phyloP scores from a whole-genome alignment of 2,329 filamentous ascomycete genomes.

The Sclerotinia nivalis region DNA sequence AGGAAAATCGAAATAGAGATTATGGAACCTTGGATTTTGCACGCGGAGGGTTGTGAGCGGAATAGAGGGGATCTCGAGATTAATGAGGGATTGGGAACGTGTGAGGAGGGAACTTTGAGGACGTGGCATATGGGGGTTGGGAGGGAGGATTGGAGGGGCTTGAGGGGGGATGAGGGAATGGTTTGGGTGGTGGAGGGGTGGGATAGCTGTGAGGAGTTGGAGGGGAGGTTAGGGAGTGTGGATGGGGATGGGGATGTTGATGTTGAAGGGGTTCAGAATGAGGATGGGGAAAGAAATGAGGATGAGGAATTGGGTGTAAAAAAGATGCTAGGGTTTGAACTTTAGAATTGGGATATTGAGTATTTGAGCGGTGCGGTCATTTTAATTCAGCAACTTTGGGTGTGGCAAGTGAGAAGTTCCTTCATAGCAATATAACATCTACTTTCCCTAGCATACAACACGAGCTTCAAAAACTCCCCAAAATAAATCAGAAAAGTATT shows the following conservation, averaged over 20 bases:
- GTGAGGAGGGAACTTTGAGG: neutral
- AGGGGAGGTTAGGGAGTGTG: neutral
- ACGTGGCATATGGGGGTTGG: constrained; percentile 13
- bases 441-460: too few relatives aligned
- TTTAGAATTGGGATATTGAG: neutral
- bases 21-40: neutral
- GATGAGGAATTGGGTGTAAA: neutral
- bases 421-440: too few relatives aligned
- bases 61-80: neutral
- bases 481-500: too few relatives aligned
- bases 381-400: too few relatives aligned
- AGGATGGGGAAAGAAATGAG: neutral
- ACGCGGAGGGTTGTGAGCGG: constrained; percentile 5
- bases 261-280: too few relatives aligned
- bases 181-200: constrained; percentile 16
- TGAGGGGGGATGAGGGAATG: neutral
- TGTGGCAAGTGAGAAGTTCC: too few relatives aligned
- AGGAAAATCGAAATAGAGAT: neutral
- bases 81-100: constrained; percentile 7
- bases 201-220: constrained; percentile 1
- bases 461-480: too few relatives aligned
- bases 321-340: neutral
- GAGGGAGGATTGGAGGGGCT: constrained; percentile 5
- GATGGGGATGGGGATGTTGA: neutral
- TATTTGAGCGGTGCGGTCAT: too few relatives aligned